Evolutionary conservation across 768 basidiomycete species (phyloP), one percentile per base, ranked within the genome.

Genomic region (Auriscalpium orientale): DNA sequence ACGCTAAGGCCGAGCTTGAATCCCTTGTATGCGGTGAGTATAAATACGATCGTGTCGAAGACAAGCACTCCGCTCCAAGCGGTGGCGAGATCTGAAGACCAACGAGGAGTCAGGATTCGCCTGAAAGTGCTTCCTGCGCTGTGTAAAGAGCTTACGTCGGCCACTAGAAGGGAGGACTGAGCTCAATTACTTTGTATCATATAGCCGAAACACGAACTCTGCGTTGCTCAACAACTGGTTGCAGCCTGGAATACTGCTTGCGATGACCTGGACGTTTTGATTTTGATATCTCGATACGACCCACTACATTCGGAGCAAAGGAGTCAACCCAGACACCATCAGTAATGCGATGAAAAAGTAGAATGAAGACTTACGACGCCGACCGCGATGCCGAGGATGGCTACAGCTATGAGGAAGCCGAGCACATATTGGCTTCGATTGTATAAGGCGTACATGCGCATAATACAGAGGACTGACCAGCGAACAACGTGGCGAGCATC

Each of bases 401-500:
- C 28, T 13, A 47, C n/a, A 13, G 37, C 8, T 13, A 38, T 46
- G 21, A 54, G 43, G 3, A 47, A 16, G 6, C 16, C 46, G 15
- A 54, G 45, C 33, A 54, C 16, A 47, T 36, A 36, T 15, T 22
- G 44, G 21, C 37, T 54, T 7, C 46, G 44, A 21, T 54, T 38
- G 45, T 54, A 54, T 4, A 54, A 34, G 10, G 53, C 53, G 20
- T 54, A 54, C 36, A 54, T 38, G 20, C 53, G 44, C 45, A 54
- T 46, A 8, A 37, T 54, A 20, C 43, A 35, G 22, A 54, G 40
- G 16, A 47, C 53, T 54, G 35, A 5, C 28, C 28, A 28, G 7
- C 28, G 28, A 28, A 28, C 28, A 28, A 7, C 28, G 28, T 5
- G 28, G 28, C 28, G 7, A 28, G 28, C 28, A 28, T 28, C 7